These are phyloP conservation scores for Enterospora canceri DNA, from an alignment of 371 early-diverging fungal species.

Conservation along the genomic window DNA sequence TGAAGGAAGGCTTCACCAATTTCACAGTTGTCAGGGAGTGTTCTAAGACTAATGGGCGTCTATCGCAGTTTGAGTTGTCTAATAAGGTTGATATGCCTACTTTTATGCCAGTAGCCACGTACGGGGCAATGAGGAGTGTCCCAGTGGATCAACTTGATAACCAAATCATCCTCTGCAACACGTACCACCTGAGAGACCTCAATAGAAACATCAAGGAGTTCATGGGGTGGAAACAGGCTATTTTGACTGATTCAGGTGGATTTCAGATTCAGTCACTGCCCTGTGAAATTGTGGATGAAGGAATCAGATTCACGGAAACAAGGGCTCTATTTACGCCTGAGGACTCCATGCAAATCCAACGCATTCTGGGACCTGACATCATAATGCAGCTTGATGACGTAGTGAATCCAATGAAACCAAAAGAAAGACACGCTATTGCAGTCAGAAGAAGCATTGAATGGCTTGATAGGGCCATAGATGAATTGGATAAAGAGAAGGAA, in stretches of 20 bases:
- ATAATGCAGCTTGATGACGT: conserved; percentile 94
- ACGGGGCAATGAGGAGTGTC: conserved; percentile 77
- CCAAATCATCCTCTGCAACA: conserved; percentile 78
- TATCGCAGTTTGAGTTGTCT: conserved; percentile 66
- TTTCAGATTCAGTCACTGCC: conserved; percentile 84
- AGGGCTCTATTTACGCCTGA: conserved; percentile 70
- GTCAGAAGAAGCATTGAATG: conserved; percentile 80
- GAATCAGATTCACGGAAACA: conserved; percentile 74
- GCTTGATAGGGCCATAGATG: conserved; percentile 73
- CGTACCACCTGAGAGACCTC: conserved; percentile 58
- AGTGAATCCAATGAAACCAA: conserved; percentile 68
- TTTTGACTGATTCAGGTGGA: conserved; percentile 79
- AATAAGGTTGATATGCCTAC: conserved; percentile 70
- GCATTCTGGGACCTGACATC: conserved; percentile 81
- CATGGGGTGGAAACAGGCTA: conserved; percentile 69
- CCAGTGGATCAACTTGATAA: conserved; percentile 66
- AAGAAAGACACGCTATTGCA: conserved; percentile 72
- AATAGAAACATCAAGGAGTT: conserved; percentile 64
- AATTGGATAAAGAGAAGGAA: conserved; percentile 58
- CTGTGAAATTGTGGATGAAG: conserved; percentile 73
- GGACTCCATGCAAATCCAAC: conserved; percentile 75
- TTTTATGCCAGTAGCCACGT: conserved; percentile 93
- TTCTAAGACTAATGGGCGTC: conserved; percentile 74
- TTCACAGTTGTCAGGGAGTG: conserved; percentile 58
- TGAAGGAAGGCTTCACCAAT: conserved; percentile 1